Conservation (phyloP, 257 asterid species). For the Petunia axillaris region DNA sequence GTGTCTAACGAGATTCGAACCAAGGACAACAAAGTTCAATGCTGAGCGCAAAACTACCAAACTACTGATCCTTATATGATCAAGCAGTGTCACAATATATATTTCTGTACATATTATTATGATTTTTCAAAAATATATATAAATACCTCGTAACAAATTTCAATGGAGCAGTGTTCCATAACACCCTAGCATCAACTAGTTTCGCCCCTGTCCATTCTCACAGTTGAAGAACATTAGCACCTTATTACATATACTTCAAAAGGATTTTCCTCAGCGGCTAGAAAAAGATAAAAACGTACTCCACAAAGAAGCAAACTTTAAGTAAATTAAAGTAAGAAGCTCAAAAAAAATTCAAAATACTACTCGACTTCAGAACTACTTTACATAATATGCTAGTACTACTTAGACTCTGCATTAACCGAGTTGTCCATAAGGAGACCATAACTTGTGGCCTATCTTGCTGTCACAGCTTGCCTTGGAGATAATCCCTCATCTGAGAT, state of each 20-base stretch:
- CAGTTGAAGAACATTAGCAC: not conserved
- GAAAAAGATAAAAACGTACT: not conserved
- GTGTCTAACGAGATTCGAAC: too few relatives aligned
- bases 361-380: not conserved
- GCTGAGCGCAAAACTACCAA: too few relatives aligned
- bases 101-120: too few relatives aligned
- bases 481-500: conserved; percentile 70
- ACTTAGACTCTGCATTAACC: not conserved
- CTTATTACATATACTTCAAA: not conserved
- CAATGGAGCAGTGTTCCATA: too few relatives aligned
- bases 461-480: conserved; percentile 57
- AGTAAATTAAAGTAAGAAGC: not conserved
- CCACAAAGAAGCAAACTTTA: not conserved
- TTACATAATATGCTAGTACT: not conserved
- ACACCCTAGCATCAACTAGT: not conserved
- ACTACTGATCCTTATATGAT: too few relatives aligned
- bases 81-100: too few relatives aligned
- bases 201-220: not conserved
- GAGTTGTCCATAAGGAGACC: not conserved
- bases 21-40: too few relatives aligned
- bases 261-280: not conserved
- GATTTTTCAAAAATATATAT: too few relatives aligned
- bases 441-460: conserved; percentile 46
- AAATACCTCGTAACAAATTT: too few relatives aligned
- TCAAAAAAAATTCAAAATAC: not conserved